Conservation (phyloP, 2,329 filamentous ascomycete genomes). For the Fusarium avenaceum region DNA sequence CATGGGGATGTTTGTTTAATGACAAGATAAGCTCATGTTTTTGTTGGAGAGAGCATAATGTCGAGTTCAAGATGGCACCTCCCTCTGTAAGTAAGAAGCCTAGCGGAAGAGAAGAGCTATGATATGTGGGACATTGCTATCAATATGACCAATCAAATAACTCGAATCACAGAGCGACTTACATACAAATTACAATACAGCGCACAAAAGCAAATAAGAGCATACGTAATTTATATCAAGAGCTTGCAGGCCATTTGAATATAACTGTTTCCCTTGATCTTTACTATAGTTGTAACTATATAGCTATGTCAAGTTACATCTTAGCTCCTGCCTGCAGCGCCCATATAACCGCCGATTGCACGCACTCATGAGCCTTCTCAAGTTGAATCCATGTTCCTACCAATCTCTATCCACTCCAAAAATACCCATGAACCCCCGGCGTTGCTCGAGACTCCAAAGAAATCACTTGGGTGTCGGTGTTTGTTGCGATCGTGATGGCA, state of each 20-base stretch:
- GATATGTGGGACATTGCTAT: slow-evolving; percentile 49
- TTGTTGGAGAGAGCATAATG: neutral
- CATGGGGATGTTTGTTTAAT: neutral
- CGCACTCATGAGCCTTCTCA: neutral
- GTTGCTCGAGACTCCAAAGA: too few relatives aligned
- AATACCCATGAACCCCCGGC: neutral
- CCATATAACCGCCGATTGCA: neutral
- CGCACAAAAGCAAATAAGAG: too few relatives aligned
- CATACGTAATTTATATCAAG: too few relatives aligned
- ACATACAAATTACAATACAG: too few relatives aligned
- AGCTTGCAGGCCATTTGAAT: too few relatives aligned
- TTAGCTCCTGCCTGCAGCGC: neutral
- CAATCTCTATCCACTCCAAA: slow-evolving; percentile 9
- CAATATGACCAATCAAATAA: slow-evolving; percentile 50
- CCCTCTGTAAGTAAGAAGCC: neutral
- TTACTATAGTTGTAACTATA: too few relatives aligned
- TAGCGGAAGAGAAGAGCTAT: neutral
- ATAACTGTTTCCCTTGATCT: too few relatives aligned
- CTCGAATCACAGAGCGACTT: neutral
- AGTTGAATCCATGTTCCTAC: neutral
- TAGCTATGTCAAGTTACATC: slow-evolving; percentile 10
- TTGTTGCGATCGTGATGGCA: neutral
- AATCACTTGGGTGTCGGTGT: slow-evolving; percentile 1
- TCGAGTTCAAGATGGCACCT: neutral
- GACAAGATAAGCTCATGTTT: neutral